Conservation (phyloP, 2,329 filamentous ascomycete genomes). For the Rhinocladiella mackenziei region DNA sequence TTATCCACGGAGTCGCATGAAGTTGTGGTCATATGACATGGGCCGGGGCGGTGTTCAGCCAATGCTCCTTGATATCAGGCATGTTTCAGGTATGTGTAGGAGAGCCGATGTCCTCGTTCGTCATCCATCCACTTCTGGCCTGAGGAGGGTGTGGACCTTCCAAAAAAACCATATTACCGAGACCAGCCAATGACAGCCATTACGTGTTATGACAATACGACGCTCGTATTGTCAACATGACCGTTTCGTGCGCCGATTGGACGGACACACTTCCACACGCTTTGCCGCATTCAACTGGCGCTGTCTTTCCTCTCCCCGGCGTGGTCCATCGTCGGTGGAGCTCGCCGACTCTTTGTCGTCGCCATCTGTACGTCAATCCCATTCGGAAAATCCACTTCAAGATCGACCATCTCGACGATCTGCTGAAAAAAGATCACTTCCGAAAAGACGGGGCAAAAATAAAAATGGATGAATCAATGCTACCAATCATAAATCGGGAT, state of each 20-base stretch:
- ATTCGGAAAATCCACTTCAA: slow-evolving; percentile 2
- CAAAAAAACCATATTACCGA: slow-evolving; percentile 9
- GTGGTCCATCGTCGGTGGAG: slow-evolving; percentile 9
- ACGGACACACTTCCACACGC: slow-evolving; percentile 5
- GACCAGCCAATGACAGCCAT: slow-evolving; percentile 18
- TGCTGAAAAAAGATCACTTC: slow-evolving; percentile 5
- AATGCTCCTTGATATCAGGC: slow-evolving; percentile 17
- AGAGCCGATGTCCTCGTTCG: slow-evolving; percentile 4
- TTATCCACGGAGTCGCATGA: slow-evolving; percentile 23
- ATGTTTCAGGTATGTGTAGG: slow-evolving; percentile 20
- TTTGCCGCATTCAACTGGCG: slow-evolving; percentile 17
- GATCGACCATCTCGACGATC: slow-evolving; percentile 19
- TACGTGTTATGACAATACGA: slow-evolving; percentile 24
- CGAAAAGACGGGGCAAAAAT: slow-evolving; percentile 10
- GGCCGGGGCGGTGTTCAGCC: slow-evolving; percentile 9
- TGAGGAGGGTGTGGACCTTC: slow-evolving; percentile 24
- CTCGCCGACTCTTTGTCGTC: slow-evolving; percentile 6
- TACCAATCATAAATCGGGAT: slow-evolving; percentile 16
- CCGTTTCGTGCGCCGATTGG: slow-evolving; percentile 16
- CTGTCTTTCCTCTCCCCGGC: slow-evolving; percentile 8
- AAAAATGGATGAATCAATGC: slow-evolving; percentile 4
- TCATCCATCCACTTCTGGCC: slow-evolving; percentile 11
- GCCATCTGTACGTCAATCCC: slow-evolving; percentile 13
- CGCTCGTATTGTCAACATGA: slow-evolving; percentile 17
- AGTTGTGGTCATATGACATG: slow-evolving; percentile 28